Base-by-base conservation (phyloP, 371 early-diverging fungal species). In the Capillidium heterosporum region DNA sequence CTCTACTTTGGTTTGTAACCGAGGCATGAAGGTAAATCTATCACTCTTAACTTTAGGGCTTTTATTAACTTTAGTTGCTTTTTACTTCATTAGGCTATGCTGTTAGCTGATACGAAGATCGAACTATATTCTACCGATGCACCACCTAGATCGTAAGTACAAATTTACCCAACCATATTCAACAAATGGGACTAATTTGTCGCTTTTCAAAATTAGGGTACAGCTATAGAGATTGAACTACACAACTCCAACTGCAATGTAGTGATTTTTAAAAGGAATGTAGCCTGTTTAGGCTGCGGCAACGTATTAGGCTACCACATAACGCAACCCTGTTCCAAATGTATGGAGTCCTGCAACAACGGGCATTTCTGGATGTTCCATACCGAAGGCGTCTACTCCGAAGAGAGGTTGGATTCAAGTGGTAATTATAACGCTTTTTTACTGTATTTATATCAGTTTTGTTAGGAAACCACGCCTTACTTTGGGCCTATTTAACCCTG, bases 351-450 rank as follows among this genome's bases (percentile, higher is more conserved):
- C 31, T 87, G 91, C 62, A 91, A 95, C 71, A 97, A 93, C 65
- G 95, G 96, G 3, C 96, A 95, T 63, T 89, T 92, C 63, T 94
- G 92, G 92, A 95, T 97, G 93, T 96, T 95, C 63, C 81, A 89
- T 61, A 82, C 82, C 0, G 91, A 85, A 46, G 80, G 78, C 10
- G 90, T 94, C 27, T 60, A 64, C 8, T 63, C 79, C 32, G 56
- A 63, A 19, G 78, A 78, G 42, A 62, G 78, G 48, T 31, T 64
- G 27, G 78, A 77, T 55, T n/a, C n/a, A n/a, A n/a, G n/a, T n/a
- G n/a, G n/a, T n/a, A n/a, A n/a, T n/a, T n/a, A n/a, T n/a, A n/a
- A n/a, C n/a, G n/a, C n/a, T n/a, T 26, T 5, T 11, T 52, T 10
- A 31, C 1, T 52, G 53, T 19, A 49, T 39, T 54, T 48, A 26